phyloP scores from a whole-genome alignment of 2,329 filamentous ascomycete genomes.

The Fusarium algeriense region DNA sequence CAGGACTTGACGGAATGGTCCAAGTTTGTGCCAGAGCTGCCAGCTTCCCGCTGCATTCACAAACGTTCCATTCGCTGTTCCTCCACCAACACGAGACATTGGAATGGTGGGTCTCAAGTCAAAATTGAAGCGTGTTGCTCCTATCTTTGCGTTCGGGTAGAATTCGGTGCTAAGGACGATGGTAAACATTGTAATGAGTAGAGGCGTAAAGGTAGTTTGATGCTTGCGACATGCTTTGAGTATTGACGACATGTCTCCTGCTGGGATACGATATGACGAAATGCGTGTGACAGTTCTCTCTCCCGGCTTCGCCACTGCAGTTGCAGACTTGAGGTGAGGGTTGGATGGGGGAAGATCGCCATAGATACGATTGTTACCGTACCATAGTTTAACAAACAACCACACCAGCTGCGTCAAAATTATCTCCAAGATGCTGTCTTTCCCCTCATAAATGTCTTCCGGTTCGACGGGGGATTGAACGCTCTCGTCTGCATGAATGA shows the following conservation, averaged over 20 bases:
- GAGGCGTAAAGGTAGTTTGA: conserved; percentile 42
- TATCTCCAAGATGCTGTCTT: neutral
- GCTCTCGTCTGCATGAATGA: neutral
- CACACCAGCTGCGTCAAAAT: neutral
- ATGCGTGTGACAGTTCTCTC: conserved; percentile 24
- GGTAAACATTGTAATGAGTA: conserved; percentile 27
- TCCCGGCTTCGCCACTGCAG: neutral
- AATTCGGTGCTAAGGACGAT: conserved; percentile 36
- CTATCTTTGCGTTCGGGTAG: conserved; percentile 42
- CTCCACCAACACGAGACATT: neutral
- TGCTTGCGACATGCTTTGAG: conserved; percentile 36
- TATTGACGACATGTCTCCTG: conserved; percentile 10
- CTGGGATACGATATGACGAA: conserved; percentile 18
- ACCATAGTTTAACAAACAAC: neutral
- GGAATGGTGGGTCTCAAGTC: conserved; percentile 21
- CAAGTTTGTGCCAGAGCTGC: conserved; percentile 3
- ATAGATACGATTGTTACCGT: neutral
- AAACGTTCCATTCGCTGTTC: neutral
- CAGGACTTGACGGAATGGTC: neutral
- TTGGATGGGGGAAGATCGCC: neutral
- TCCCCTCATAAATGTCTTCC: neutral
- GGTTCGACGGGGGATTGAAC: neutral
- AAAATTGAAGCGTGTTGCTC: conserved; percentile 17
- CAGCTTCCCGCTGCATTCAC: conserved; percentile 1
- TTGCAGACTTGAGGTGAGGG: neutral